Conservation (phyloP, 2,329 filamentous ascomycete species). For the Aquanectria penicillioides region DNA sequence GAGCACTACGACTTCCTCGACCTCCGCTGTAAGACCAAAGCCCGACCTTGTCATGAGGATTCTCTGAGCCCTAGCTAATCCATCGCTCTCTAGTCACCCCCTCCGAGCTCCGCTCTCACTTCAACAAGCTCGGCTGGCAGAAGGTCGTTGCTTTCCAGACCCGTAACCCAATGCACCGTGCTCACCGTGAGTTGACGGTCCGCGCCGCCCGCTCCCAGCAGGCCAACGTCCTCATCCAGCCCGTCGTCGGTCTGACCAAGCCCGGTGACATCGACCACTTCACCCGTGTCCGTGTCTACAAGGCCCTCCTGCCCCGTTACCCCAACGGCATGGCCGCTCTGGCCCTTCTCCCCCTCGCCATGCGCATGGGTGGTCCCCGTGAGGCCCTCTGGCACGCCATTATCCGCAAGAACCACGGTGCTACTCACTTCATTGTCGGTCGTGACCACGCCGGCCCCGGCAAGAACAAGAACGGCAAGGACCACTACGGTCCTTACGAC, state of each 20-base stretch:
- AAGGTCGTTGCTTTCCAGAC: conserved; percentile 99
- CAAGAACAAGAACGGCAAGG: conserved; percentile 96
- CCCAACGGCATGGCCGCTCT: conserved; percentile 99
- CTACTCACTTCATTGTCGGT: conserved; percentile 98
- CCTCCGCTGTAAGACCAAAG: conserved; percentile 76
- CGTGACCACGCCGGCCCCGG: conserved; percentile 98
- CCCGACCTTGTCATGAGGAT: conserved; percentile 17
- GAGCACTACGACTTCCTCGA: conserved; percentile 99
- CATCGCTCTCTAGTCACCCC: conserved; percentile 74
- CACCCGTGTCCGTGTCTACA: conserved; percentile 98
- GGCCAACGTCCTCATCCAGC: conserved; percentile 98
- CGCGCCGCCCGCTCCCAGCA: conserved; percentile 94
- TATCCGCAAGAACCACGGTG: conserved; percentile 99
- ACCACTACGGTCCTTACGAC: conserved; percentile 98
- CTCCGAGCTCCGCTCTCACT: conserved; percentile 92
- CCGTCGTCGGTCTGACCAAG: conserved; percentile 97
- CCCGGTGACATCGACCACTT: conserved; percentile 99
- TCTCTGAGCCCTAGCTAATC: conserved; percentile 19
- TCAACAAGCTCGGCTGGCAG: conserved; percentile 99
- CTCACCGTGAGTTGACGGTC: conserved; percentile 97
- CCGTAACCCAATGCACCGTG: conserved; percentile 98
- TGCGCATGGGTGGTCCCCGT: conserved; percentile 98
- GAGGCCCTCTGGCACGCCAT: conserved; percentile 99
- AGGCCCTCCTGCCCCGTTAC: conserved; percentile 94
- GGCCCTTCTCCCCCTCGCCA: conserved; percentile 92